Conservation (phyloP, 495 filamentous ascomycete species). For the Xylaria nigripes region DNA sequence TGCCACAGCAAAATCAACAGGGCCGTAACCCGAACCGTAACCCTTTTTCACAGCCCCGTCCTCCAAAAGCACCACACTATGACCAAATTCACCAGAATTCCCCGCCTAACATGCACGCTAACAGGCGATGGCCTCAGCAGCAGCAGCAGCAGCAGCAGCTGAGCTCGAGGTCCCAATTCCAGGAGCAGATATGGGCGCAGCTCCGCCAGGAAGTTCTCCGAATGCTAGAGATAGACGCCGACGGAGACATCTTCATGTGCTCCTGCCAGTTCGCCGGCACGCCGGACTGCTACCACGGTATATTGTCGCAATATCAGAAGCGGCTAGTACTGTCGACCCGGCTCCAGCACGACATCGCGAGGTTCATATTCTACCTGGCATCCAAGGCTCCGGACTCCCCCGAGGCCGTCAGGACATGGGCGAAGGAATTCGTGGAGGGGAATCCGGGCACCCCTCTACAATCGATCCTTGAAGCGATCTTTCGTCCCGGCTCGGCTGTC, state of each 20-base stretch:
- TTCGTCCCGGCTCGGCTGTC: neutral
- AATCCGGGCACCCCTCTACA: neutral
- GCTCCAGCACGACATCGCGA: neutral
- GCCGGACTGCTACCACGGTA: neutral
- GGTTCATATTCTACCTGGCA: neutral
- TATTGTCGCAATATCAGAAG: neutral
- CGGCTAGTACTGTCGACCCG: neutral
- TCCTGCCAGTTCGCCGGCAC: neutral
- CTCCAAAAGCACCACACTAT: no score
- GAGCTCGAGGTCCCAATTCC: no score
- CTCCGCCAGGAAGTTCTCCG: neutral
- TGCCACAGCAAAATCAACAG: no score
- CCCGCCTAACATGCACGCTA: no score
- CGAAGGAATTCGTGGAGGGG: neutral
- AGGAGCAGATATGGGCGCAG: neutral
- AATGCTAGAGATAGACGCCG: neutral
- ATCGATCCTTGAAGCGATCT: neutral
- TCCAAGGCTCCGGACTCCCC: neutral
- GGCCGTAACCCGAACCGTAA: no score
- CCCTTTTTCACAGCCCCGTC: no score
- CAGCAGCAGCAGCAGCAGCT: neutral
- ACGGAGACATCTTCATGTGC: neutral
- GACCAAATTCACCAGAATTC: no score
- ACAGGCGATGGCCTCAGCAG: neutral
- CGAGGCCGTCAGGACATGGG: neutral